phyloP scores from a whole-genome alignment of 768 basidiomycete genomes.

The Nidula microcarpa region DNA sequence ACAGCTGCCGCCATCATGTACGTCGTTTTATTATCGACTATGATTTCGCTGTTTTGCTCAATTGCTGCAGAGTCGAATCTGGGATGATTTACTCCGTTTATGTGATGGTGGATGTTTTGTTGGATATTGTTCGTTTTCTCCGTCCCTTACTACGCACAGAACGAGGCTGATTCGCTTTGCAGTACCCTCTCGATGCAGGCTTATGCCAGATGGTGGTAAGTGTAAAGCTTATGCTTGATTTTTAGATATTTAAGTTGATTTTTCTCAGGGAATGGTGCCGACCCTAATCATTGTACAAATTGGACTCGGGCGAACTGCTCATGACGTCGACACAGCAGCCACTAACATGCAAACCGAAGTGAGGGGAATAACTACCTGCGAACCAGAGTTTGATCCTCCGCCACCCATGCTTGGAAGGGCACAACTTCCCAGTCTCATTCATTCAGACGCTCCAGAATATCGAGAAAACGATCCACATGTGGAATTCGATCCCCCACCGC shows the following conservation, averaged over 20 bases:
- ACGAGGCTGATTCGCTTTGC: not conserved
- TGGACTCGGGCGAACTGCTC: constrained; percentile 16
- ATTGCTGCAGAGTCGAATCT: constrained; percentile 21
- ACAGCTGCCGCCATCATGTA: constrained; percentile 24
- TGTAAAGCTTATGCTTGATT: not conserved
- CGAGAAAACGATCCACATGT: not conserved
- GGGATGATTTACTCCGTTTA: constrained; percentile 24
- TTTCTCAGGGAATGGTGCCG: constrained; percentile 22
- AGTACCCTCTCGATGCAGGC: constrained; percentile 14
- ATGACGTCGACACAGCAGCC: constrained; percentile 16
- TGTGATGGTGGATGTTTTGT: constrained; percentile 18
- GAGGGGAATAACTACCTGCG: constrained; percentile 10
- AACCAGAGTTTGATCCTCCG: constrained; percentile 11
- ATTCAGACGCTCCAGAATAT: not conserved
- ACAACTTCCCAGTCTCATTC: not conserved
- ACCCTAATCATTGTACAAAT: constrained; percentile 27
- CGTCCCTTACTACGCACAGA: not conserved
- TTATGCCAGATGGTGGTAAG: constrained; percentile 22
- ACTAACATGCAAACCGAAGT: constrained; percentile 16
- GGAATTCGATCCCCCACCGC: not conserved
- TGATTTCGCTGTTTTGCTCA: not conserved
- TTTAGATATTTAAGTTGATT: not conserved
- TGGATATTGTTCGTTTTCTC: constrained; percentile 8
- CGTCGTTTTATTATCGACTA: constrained; percentile 1
- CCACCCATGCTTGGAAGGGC: constrained; percentile 1